Evolutionary conservation across 148 eudicot genomes (phyloP), one percentile per base, ranked within the genome.

Genomic region (Rhododendron griersonianum): DNA sequence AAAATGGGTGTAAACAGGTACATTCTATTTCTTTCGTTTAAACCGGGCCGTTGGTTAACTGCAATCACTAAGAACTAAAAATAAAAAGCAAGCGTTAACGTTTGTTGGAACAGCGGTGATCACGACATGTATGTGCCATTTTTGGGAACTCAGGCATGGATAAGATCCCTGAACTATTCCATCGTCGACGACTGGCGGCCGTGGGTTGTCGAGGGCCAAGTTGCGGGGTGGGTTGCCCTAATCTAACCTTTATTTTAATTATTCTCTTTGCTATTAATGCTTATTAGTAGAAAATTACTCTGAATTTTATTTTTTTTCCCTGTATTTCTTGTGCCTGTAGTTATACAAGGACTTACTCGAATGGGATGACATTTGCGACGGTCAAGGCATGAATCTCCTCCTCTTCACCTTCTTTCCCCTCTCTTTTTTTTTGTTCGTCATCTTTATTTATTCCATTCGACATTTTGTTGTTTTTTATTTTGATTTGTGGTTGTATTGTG

Each of bases 361-460:
- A 87, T 44, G 13, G 71, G 79, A 88, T 90, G 92, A 87, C 89
- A 37, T 90, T 80, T 85, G 88, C 90, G 6, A 90, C 92, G 2
- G 88, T 90, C 16, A 90, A 90, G 90, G 92, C 80, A 83, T 82
- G 83, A 74, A 59, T 47, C 47, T 55, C 16, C 44, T 86, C 47
- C 28, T 39, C 30, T 41, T 44, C 51, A 44, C 0, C 21, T 41
- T 11, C 6, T 1, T 19, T 44, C 14, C 53, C 11, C 7, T 1
- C 15, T 73, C 3, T 73, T 71, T 33, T 35, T 35, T 35, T 35
- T 21, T 21, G 67, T 61, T 61, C 28, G 11, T 23, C 25, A 2
- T n/a, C 3, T 63, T 7, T 63, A 63, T 2, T 2, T 8, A 1
- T 63, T 9, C 21, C 28, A 0, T 19, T 7, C 23, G 6, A 57